Evolutionary conservation across 2,329 filamentous ascomycete species (phyloP).

Genomic region (Calonectria naviculata): DNA sequence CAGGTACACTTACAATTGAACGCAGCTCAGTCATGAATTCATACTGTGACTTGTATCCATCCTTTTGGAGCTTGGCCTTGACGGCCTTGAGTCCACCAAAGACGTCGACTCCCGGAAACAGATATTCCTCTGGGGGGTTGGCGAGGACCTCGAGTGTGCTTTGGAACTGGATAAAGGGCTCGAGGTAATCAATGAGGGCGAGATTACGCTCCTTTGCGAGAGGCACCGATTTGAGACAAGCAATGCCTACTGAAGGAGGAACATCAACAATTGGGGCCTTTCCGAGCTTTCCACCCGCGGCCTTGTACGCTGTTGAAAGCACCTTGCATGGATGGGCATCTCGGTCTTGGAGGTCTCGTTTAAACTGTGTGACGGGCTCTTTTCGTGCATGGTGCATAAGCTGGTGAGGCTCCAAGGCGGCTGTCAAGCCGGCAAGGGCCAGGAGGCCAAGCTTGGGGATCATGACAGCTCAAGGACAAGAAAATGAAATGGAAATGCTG

Average conservation of each 20-base stretch:
- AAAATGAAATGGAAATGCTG: not conserved
- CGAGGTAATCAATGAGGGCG: slow-evolving; percentile 32
- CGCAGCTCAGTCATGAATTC: slow-evolving; percentile 26
- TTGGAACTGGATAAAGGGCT: slow-evolving; percentile 24
- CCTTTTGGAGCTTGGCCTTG: slow-evolving; percentile 13
- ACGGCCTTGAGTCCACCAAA: slow-evolving; percentile 13
- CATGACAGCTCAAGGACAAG: slow-evolving; percentile 23
- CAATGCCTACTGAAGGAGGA: slow-evolving; percentile 31
- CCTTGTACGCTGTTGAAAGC: slow-evolving; percentile 30
- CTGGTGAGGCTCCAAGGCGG: slow-evolving; percentile 35
- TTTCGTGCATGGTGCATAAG: slow-evolving; percentile 27
- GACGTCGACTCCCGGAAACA: slow-evolving; percentile 16
- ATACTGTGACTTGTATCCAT: slow-evolving; percentile 1
- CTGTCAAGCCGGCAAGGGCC: slow-evolving; percentile 30
- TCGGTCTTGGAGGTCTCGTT: slow-evolving; percentile 28
- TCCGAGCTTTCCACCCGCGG: slow-evolving; percentile 13
- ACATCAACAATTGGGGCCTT: slow-evolving; percentile 21
- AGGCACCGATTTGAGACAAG: slow-evolving; percentile 39
- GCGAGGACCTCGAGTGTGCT: slow-evolving; percentile 26
- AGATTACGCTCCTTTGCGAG: slow-evolving; percentile 37
- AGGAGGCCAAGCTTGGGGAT: slow-evolving; percentile 28
- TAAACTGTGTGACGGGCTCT: not conserved
- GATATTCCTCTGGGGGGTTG: slow-evolving; percentile 19
- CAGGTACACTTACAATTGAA: slow-evolving; percentile 33
- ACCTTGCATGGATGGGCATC: slow-evolving; percentile 31